Conservation (phyloP, 2,329 filamentous ascomycete genomes). For the Trichophyton benhamiae region DNA sequence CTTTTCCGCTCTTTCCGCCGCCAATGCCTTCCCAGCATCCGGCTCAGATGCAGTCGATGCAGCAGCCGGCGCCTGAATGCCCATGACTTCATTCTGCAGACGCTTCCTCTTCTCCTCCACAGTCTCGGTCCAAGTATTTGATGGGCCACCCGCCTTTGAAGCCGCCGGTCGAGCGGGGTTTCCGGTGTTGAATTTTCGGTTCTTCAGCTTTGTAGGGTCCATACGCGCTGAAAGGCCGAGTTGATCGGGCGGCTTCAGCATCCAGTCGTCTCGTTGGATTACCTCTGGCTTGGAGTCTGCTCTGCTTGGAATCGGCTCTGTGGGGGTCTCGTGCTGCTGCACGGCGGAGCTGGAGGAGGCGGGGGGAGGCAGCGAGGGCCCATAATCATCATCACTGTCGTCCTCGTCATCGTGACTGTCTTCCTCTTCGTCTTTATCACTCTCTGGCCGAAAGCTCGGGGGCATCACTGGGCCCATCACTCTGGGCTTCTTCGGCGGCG, state of each 20-base stretch:
- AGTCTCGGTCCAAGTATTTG: constrained; percentile 71
- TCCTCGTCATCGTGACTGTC: constrained; percentile 22
- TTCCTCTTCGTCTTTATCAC: constrained; percentile 9
- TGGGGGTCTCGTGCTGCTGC: not conserved
- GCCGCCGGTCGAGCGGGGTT: constrained; percentile 40
- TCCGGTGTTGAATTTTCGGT: constrained; percentile 66
- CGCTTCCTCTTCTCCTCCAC: constrained; percentile 72
- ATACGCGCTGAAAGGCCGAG: constrained; percentile 41
- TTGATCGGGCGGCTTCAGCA: constrained; percentile 55
- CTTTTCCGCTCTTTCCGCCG: constrained; percentile 1
- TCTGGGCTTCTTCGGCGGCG: constrained; percentile 34
- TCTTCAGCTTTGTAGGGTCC: constrained; percentile 70
- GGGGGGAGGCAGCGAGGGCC: constrained; percentile 20
- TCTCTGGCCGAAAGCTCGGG: constrained; percentile 16
- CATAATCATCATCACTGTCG: constrained; percentile 28
- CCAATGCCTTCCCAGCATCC: constrained; percentile 4
- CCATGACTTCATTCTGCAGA: constrained; percentile 69
- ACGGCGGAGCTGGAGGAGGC: not conserved
- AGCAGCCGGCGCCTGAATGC: constrained; percentile 39
- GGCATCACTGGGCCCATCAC: constrained; percentile 43
- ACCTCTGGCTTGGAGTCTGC: constrained; percentile 28
- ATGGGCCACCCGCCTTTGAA: constrained; percentile 30
- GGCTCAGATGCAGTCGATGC: not conserved
- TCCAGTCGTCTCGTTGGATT: constrained; percentile 68
- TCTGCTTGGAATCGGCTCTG: not conserved